phyloP scores from a whole-genome alignment of 2,329 filamentous ascomycete genomes.

The Periconia sp. region DNA sequence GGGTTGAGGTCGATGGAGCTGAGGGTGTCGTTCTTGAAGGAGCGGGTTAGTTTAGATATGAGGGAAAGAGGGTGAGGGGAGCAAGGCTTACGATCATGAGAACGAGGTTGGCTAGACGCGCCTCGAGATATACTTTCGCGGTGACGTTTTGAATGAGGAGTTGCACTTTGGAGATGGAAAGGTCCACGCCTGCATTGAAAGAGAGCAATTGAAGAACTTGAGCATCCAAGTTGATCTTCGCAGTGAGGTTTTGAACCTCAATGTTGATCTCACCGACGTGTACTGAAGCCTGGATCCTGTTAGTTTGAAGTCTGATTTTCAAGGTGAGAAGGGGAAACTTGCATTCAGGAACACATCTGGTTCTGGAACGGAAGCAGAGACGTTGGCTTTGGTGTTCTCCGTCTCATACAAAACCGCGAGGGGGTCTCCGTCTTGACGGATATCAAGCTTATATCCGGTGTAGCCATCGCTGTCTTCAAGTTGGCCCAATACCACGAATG shows the following conservation, averaged over 20 bases:
- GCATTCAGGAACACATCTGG: conserved; percentile 63
- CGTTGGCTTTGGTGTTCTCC: conserved; percentile 50
- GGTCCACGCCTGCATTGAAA: conserved; percentile 64
- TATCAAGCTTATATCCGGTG: conserved; percentile 57
- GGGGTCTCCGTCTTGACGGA: conserved; percentile 52
- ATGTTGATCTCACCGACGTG: conserved; percentile 61
- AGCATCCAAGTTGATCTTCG: conserved; percentile 62
- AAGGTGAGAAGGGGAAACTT: not conserved
- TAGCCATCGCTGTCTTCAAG: conserved; percentile 51
- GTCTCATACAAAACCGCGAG: conserved; percentile 58
- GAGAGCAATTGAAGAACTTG: conserved; percentile 60
- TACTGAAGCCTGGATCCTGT: conserved; percentile 48
- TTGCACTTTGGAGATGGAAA: conserved; percentile 59
- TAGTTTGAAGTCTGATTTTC: not conserved
- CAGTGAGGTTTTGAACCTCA: conserved; percentile 61
- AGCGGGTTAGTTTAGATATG: not conserved
- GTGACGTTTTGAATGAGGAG: conserved; percentile 61
- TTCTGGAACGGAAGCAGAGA: conserved; percentile 46
- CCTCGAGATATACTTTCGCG: conserved; percentile 62
- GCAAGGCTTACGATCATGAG: conserved; percentile 51
- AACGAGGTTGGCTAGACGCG: conserved; percentile 61
- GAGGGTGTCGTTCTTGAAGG: conserved; percentile 52
- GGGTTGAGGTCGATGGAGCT: conserved; percentile 63
- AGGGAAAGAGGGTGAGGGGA: not conserved
- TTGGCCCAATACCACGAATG: conserved; percentile 35